Evolutionary conservation across 495 filamentous ascomycete genomes (phyloP).

Genomic region (Aspergillus diversus): DNA sequence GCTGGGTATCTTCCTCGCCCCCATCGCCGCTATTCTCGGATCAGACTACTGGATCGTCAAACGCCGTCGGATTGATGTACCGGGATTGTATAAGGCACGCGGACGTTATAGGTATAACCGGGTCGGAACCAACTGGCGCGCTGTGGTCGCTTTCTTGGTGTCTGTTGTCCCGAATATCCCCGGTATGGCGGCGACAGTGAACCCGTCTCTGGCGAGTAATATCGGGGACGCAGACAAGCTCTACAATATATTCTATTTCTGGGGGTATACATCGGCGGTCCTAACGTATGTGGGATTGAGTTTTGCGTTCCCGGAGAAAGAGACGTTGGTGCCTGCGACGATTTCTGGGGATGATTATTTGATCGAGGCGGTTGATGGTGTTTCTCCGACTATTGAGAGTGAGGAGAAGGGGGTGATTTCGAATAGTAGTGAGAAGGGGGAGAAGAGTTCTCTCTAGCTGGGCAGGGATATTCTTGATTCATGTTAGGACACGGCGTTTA

Average conservation of each 20-base stretch:
- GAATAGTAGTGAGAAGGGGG: not conserved
- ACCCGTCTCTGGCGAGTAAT: not conserved
- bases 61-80: conserved; percentile 8
- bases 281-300: conserved; percentile 3
- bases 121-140: conserved; percentile 9
- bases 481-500: no score
- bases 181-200: conserved; percentile 10
- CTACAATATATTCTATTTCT: conserved; percentile 13
- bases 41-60: conserved; percentile 14
- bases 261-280: conserved; percentile 2
- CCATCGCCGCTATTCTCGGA: conserved; percentile 4
- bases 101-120: conserved; percentile 8
- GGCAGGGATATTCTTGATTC: no score
- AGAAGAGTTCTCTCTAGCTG: not conserved
- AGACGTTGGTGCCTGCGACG: conserved; percentile 5
- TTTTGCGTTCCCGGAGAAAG: conserved; percentile 1
- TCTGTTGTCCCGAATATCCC: conserved; percentile 12
- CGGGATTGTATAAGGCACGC: not conserved
- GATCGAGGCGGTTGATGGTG: conserved; percentile 1
- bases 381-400: not conserved
- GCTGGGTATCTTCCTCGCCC: conserved; percentile 7
- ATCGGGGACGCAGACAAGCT: conserved; percentile 8
- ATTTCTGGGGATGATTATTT: conserved; percentile 5
- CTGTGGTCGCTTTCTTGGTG: conserved; percentile 1
- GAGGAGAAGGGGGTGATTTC: not conserved